Percentiles rank a stretch among this genome's conserved stretches.
Conservation (phyloP, 176 grass and related monocot genomes). For the Oryza nivara region DNA sequence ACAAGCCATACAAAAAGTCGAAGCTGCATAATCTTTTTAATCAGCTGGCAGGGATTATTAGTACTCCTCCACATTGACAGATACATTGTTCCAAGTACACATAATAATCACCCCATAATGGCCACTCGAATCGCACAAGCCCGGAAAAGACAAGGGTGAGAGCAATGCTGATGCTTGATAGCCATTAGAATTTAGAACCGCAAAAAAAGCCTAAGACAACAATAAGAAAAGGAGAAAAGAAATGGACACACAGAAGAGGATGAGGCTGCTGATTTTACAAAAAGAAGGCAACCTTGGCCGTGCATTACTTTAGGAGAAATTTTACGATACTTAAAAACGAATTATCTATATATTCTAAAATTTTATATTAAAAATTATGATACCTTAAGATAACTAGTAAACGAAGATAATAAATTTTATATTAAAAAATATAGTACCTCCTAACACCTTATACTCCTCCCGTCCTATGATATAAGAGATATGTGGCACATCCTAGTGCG, state of each 20-base stretch:
- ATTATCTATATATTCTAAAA: no score
- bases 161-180: neutral
- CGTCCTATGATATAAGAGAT: no score
- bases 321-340: no score
- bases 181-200: slow-evolving; percentile 41
- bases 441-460: no score
- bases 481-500: no score
- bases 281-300: neutral
- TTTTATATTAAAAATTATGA: no score
- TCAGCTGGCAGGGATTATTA: neutral
- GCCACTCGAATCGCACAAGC: slow-evolving; percentile 39
- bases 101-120: slow-evolving; percentile 4
- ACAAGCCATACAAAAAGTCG: neutral
- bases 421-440: no score
- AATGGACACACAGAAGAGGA: neutral
- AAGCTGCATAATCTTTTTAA: neutral
- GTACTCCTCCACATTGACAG: slow-evolving; percentile 1
- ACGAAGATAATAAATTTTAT: no score
- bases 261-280: neutral
- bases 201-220: neutral
- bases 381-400: no score
- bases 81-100: neutral
- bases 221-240: neutral
- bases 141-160: neutral
- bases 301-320: no score